Base-by-base conservation (phyloP, 768 basidiomycete species). In the Pleurotus platypus region DNA sequence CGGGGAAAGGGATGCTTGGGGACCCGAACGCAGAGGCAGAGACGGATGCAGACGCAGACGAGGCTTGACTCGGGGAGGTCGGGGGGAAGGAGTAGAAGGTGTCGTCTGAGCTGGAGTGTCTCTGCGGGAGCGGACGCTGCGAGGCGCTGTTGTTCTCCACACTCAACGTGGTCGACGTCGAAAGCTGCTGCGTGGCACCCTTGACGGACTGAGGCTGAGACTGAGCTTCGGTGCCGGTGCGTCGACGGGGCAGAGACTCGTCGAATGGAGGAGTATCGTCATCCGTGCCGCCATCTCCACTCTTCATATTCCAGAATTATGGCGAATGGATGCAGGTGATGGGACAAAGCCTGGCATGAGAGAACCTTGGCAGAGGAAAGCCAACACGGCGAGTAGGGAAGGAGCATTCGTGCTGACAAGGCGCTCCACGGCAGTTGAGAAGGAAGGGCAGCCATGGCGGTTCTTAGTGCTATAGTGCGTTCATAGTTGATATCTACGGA, bases 241-340 rank as follows among this genome's bases (percentile, higher is more conserved):
- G 51, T 38, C 4, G 35, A 38, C 39, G 22, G 27, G 51, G 51
- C 8, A 40, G 20, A 13, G 51, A 11, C 37, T 54, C 24, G 51
- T 20, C 39, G 39, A 16, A 40, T n/a, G 49, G 42, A 42, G 40
- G 15, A 40, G 15, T 39, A 13, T 42, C 51, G n/a, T 54, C 51
- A 18, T 15, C 20, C 12, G 37, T 35, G 11, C 30, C 30, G 30
- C 30, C 30, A 35, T 35, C 51, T 38, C 42, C 51, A 22, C 51
- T 39, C 16, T 54, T 54, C 51, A 54, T 54, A 54, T 54, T 38
- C 37, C 42, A 20, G 51, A 54, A 9, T 43, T 38, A 38, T 54
- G 51, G 51, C 51, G 51, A 54, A 39, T 20, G 50, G 16, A 20
- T 20, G 39, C 9, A 39, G 51, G 9, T 35, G 27, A 38, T 7